Base-by-base conservation (phyloP, 768 basidiomycete genomes). In the Tulasnella sp. region DNA sequence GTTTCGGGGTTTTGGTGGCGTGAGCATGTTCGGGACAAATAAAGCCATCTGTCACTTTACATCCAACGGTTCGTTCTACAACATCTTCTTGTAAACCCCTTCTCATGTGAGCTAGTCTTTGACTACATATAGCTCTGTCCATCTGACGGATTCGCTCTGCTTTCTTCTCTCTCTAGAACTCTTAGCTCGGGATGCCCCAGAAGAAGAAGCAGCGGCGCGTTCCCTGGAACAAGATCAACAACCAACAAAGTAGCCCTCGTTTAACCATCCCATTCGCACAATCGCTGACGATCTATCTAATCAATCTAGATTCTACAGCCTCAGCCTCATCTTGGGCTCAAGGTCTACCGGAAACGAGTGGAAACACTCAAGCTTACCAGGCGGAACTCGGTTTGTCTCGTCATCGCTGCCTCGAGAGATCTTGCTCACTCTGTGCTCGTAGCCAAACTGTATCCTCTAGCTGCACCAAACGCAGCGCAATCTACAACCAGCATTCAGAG, bases 41-140 rank as follows among this genome's bases (percentile, higher is more conserved):
- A 54, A 24, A 54, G 22, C 7, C 24, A 11, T 54, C 24, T 7
- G 24, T 54, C 54, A 54, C 54, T n/a, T n/a, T 18, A 54, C 54
- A 54, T n/a, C 54, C 54, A 54, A 54, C 46, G 54, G 54, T 54
- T 54, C 54, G 54, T 54, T 54, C 54, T 24, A 54, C 54, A 54
- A n/a, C 54, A 22, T n/a, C n/a, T 54, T n/a, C 24, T 22, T n/a
- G n/a, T 24, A 7, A 8, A n/a, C n/a, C n/a, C n/a, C n/a, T 12
- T 22, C 54, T n/a, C 24, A 3, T 22, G 54, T 54, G n/a, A 54
- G 54, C 54, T 7, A 11, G n/a, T 54, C 54, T 54, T 54, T n/a
- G 24, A 3, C 11, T n/a, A n/a, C 54, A 24, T 24, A 5, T n/a
- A 1, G 24, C 2, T n/a, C n/a, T 14, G 0, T 24, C 22, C 24